These are phyloP conservation scores for Schizochytrium sp. DNA, from an alignment of 108 stramenopile genomes.

Conservation along the genomic window DNA sequence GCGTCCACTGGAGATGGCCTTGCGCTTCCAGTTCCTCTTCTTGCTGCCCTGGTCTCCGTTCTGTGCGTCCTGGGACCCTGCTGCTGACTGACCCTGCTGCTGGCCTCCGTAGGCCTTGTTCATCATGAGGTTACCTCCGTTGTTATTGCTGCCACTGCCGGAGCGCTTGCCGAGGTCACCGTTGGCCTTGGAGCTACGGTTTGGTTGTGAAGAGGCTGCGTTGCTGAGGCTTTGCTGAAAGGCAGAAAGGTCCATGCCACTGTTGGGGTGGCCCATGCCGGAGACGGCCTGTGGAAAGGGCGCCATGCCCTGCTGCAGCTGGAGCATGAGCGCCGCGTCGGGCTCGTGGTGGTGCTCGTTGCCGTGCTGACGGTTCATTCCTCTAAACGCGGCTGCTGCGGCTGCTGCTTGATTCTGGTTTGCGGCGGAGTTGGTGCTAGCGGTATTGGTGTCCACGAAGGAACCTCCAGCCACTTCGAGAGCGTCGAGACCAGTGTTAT, in stretches of 20 bases:
- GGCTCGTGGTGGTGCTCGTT: background rate
- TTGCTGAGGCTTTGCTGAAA: background rate
- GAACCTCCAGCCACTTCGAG: too few relatives aligned
- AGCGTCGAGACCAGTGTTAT: too few relatives aligned
- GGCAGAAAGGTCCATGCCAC: background rate
- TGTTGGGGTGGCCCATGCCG: slow-evolving; percentile 1
- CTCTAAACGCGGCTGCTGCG: background rate
- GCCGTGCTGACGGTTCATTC: background rate
- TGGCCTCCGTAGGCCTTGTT: background rate
- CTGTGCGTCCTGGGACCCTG: background rate
- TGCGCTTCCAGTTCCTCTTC: background rate
- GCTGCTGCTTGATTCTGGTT: background rate
- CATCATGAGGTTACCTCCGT: background rate
- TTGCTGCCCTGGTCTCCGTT: background rate
- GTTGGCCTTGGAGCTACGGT: background rate
- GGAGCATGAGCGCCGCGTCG: slow-evolving; percentile 50
- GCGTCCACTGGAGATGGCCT: slow-evolving; percentile 3
- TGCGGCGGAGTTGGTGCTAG: background rate
- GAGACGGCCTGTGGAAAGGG: slow-evolving; percentile 27
- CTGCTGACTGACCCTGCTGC: background rate
- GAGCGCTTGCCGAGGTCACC: background rate
- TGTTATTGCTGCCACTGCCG: slow-evolving; percentile 26
- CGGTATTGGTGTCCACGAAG: background rate
- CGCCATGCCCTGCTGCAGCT: slow-evolving; percentile 35
- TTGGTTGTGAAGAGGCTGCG: background rate